A percentile compares a stretch with the other conserved stretches of the same genome.
Conservation (phyloP, 345 rosid genomes). For the Physaria fendleri region DNA sequence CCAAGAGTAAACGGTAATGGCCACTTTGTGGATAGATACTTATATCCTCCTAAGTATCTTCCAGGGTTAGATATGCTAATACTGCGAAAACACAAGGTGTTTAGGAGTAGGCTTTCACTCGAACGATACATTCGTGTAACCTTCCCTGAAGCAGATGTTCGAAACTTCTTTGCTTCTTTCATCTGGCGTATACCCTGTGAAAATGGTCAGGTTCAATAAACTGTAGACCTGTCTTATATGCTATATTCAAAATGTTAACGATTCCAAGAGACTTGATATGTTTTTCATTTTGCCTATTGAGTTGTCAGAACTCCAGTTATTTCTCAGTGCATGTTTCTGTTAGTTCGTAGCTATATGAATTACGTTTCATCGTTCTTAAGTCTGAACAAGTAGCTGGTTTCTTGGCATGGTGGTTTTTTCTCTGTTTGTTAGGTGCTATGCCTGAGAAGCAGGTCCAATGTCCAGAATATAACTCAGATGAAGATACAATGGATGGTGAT, state of each 20-base stretch:
- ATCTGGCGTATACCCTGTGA: slow-evolving; percentile 57
- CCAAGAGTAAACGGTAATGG: slow-evolving; percentile 38
- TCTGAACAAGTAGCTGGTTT: not conserved
- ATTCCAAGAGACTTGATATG: not conserved
- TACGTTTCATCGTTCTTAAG: not conserved
- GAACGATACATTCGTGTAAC: slow-evolving; percentile 33
- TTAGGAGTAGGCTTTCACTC: slow-evolving; percentile 47
- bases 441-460: slow-evolving; percentile 12
- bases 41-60: slow-evolving; percentile 57
- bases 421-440: slow-evolving; percentile 24
- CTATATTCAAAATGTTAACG: not conserved
- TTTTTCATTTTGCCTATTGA: not conserved
- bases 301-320: not conserved
- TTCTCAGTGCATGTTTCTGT: not conserved
- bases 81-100: not conserved
- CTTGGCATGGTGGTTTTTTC: not conserved
- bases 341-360: not conserved
- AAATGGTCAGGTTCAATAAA: slow-evolving; percentile 39
- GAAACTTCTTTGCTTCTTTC: slow-evolving; percentile 61
- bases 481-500: slow-evolving; percentile 27
- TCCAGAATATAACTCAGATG: slow-evolving; percentile 33
- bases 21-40: slow-evolving; percentile 47
- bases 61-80: not conserved
- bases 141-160: slow-evolving; percentile 53
- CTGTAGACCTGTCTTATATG: not conserved